A percentile compares a stretch with the other conserved stretches of the same genome.
Evolutionary conservation across 352 stramenopile species (phyloP).

Genomic region (Phytophthora pinifolia): DNA sequence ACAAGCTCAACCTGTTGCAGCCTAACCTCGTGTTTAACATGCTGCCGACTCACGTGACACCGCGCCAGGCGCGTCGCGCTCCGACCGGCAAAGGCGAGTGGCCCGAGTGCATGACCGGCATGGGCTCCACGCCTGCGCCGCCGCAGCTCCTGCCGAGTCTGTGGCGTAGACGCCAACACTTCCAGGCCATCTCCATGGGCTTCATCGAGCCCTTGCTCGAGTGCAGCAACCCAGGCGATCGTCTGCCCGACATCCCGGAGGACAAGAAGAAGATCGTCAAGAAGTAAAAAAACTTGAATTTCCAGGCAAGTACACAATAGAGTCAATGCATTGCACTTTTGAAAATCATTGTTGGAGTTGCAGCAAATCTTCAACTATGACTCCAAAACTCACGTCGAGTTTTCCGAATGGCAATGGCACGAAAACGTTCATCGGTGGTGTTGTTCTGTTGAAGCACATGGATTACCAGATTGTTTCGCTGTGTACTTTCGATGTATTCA

Average conservation of each 20-base stretch:
- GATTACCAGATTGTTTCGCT: not conserved
- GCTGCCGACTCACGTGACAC: slow-evolving; percentile 44
- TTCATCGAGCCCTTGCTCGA: slow-evolving; percentile 38
- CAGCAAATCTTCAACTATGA: slow-evolving; percentile 5
- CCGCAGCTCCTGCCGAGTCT: slow-evolving; percentile 34
- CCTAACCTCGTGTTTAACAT: slow-evolving; percentile 51
- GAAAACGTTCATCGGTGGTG: slow-evolving; percentile 5
- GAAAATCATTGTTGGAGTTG: not conserved
- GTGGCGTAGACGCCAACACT: slow-evolving; percentile 45
- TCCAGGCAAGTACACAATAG: too few relatives aligned
- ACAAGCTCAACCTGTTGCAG: slow-evolving; percentile 30
- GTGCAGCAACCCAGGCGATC: slow-evolving; percentile 23
- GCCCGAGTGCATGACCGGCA: slow-evolving; percentile 49
- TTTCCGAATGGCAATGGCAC: not conserved
- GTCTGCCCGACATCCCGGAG: slow-evolving; percentile 21
- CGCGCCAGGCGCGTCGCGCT: slow-evolving; percentile 30
- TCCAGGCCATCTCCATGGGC: slow-evolving; percentile 49
- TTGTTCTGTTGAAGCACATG: slow-evolving; percentile 5
- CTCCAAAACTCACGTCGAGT: not conserved
- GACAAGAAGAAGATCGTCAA: slow-evolving; percentile 2
- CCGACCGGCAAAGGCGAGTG: slow-evolving; percentile 39
- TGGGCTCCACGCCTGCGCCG: slow-evolving; percentile 41
- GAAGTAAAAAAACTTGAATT: slow-evolving; percentile 5
- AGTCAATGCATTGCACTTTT: slow-evolving; percentile 8
- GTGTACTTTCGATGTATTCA: slow-evolving; percentile 16